These are phyloP conservation scores for Silene latifolia DNA, from an alignment of 148 eudicot genomes.

Conservation along the genomic window DNA sequence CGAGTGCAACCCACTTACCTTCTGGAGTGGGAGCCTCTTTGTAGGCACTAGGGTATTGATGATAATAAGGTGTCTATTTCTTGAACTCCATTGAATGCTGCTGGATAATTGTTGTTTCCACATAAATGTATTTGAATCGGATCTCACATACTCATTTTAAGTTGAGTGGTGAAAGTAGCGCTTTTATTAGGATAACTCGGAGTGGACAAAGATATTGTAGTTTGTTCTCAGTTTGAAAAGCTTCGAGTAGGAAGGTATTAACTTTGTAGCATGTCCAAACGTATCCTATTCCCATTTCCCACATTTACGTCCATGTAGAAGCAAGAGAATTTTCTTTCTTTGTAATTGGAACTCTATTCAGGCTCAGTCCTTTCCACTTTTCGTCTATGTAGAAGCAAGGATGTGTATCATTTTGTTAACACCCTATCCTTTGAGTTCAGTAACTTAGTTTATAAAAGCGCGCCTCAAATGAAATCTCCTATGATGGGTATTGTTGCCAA, in stretches of 20 bases:
- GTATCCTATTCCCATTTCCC: not conserved
- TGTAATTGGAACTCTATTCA: not conserved
- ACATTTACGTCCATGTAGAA: not conserved
- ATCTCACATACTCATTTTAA: not conserved
- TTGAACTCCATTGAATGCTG: slow-evolving; percentile 2
- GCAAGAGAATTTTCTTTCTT: too few species aligned
- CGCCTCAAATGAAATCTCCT: too few species aligned
- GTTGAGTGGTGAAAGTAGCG: not conserved
- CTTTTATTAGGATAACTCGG: not conserved
- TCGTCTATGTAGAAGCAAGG: too few species aligned
- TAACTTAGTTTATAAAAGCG: too few species aligned
- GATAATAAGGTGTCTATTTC: not conserved
- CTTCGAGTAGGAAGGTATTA: not conserved
- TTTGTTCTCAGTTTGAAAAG: not conserved
- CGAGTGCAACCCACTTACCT: not conserved
- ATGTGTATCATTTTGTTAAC: slow-evolving; percentile 1
- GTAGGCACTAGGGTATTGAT: too few species aligned
- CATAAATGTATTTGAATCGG: not conserved
- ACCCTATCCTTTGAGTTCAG: not conserved
- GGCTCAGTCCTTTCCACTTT: not conserved
- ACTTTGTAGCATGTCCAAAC: not conserved
- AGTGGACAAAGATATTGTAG: not conserved
- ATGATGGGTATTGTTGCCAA: too few species aligned
- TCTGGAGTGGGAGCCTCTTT: not conserved
- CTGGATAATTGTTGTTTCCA: not conserved